Percentiles rank a stretch among this genome's conserved stretches.
Conservation (phyloP, 1,284 basidiomycete genomes). For the Microbotryum scabiosae region DNA sequence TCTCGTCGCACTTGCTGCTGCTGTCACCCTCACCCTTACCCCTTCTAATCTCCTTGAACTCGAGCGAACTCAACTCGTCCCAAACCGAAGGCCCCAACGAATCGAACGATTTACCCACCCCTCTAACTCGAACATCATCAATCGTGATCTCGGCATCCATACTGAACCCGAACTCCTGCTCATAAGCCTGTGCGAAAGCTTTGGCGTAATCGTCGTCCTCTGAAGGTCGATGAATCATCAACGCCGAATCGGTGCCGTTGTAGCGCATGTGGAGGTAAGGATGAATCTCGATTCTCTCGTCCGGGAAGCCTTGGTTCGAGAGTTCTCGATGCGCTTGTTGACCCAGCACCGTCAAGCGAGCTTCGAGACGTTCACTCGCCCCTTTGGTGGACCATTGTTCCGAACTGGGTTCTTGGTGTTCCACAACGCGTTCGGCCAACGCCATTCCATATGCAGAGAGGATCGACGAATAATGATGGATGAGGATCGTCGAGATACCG, state of each 20-base stretch:
- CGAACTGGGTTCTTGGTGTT: slow-evolving; percentile 28
- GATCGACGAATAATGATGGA: slow-evolving; percentile 50
- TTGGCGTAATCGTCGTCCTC: slow-evolving; percentile 14
- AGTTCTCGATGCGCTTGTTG: neutral
- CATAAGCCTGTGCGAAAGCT: slow-evolving; percentile 30
- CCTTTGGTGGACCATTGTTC: slow-evolving; percentile 19
- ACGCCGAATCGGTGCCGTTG: slow-evolving; percentile 10
- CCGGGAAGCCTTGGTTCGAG: neutral
- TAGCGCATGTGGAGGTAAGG: slow-evolving; percentile 24
- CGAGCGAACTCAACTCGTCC: too few species aligned
- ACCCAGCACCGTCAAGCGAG: slow-evolving; percentile 1
- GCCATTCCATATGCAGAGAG: slow-evolving; percentile 82
- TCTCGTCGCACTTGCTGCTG: neutral
- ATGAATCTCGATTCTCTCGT: slow-evolving; percentile 12
- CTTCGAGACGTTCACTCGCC: neutral
- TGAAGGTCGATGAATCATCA: slow-evolving; percentile 19
- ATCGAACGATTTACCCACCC: slow-evolving; percentile 80
- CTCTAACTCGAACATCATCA: slow-evolving; percentile 77
- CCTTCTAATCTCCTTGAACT: too few species aligned
- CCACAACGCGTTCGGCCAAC: slow-evolving; percentile 56
- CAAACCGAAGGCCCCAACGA: slow-evolving; percentile 62
- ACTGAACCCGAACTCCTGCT: slow-evolving; percentile 70
- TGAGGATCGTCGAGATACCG: slow-evolving; percentile 67
- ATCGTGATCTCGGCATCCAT: slow-evolving; percentile 64
- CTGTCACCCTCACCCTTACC: neutral